Evolutionary conservation across 1,139 yeast genomes (phyloP), one percentile per base, ranked within the genome.

Genomic region (Suhomyces yuchorum): DNA sequence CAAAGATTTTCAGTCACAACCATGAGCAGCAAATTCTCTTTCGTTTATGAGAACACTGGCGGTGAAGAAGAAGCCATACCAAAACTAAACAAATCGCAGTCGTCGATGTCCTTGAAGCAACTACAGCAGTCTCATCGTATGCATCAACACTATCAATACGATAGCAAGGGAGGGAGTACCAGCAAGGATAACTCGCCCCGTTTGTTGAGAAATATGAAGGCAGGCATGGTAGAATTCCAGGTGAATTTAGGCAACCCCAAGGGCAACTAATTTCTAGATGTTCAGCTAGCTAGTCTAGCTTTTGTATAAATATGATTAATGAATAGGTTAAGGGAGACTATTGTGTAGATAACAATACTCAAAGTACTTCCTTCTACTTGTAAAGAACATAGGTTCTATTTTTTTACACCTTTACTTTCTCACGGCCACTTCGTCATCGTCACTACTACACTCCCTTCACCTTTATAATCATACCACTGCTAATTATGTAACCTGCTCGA

Each of bases 161-260:
- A 32, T 43, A 46, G 45, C 40, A 40, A 30, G 6, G 50, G 45
- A 9, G 37, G 42, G 33, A 40, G 22, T 43, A n/a, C 45, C 34
- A 34, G 40, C 52, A 17, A 52, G 58, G 37, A 47, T 32, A 44
- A 37, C 26, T 42, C 50, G 5, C 61, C 63, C 9, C 55, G 58
- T 40, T 54, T 57, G 3, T 52, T 63, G 43, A 64, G 68, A 54
- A 66, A 60, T 52, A 68, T 71, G 71, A 65, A 70, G 51, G 63
- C 72, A 15, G 76, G 77, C 4, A 65, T 72, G 56, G 61, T 64
- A 34, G 70, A 68, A 53, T 73, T 73, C 52, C 74, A 71, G 56
- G 56, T 73, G 20, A 60, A 70, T 34, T 49, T 61, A 28, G 44
- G 40, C 15, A 43, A 37, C 14, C 37, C 46, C 19, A 43, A 43